Percentiles rank a stretch among this genome's conserved stretches.
phyloP scores from a whole-genome alignment of 345 rosid genomes.

The Microthlaspi erraticum region DNA sequence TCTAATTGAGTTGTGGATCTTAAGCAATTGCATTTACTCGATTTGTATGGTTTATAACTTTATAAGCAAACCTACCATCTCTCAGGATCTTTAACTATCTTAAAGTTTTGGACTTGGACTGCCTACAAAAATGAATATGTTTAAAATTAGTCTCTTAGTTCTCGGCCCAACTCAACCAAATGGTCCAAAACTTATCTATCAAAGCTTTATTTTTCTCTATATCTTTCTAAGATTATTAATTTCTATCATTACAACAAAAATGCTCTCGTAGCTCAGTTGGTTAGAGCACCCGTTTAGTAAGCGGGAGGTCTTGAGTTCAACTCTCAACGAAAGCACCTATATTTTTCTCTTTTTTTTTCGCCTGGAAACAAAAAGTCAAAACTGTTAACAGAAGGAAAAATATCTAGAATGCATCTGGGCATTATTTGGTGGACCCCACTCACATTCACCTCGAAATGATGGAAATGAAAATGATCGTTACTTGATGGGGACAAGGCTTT shows the following conservation, averaged over 20 bases:
- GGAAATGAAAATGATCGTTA: neutral
- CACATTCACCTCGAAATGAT: slow-evolving; percentile 22
- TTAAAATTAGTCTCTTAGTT: neutral
- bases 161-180: slow-evolving; percentile 19
- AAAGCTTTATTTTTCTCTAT: no score
- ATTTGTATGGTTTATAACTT: neutral
- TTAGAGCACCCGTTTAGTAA: slow-evolving; percentile 95
- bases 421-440: slow-evolving; percentile 12
- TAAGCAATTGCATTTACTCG: neutral
- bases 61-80: neutral
- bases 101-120: neutral
- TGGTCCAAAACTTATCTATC: no score
- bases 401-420: neutral
- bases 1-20: neutral
- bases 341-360: neutral
- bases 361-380: neutral
- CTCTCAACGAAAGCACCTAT: slow-evolving; percentile 59
- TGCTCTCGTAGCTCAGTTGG: slow-evolving; percentile 97
- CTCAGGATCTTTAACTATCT: neutral
- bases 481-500: neutral
- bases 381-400: neutral
- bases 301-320: slow-evolving; percentile 98
- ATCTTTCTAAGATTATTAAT: no score
- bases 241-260: no score
- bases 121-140: neutral